Evolutionary conservation across 208 protist genomes (phyloP).

Genomic region (Acanthamoeba lenticulata): DNA sequence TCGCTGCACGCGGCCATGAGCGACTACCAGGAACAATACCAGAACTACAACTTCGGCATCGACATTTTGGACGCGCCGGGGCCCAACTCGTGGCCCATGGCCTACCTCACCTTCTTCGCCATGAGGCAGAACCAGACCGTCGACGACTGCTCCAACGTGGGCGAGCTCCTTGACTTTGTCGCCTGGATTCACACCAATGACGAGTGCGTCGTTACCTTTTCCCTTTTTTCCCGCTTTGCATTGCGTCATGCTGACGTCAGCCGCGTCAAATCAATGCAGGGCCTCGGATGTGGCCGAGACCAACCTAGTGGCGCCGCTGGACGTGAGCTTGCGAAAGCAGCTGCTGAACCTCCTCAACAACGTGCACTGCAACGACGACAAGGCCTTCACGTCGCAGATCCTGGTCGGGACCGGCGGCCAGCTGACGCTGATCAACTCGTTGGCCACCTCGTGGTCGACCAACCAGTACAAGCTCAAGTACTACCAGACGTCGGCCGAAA

Average conservation of each 20-base stretch:
- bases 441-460: neutral
- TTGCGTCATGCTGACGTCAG: no score
- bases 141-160: neutral
- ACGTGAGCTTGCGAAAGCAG: neutral
- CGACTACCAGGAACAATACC: neutral
- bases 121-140: neutral
- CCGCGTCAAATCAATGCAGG: neutral
- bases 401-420: neutral
- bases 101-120: constrained; percentile 18
- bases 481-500: neutral
- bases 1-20: neutral
- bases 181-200: constrained; percentile 7
- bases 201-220: neutral
- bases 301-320: neutral
- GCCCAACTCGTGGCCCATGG: neutral
- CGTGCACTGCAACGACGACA: neutral
- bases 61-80: constrained; percentile 30
- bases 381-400: neutral
- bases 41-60: neutral
- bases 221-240: neutral
- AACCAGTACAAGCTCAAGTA: neutral
- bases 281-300: neutral
- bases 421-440: neutral
- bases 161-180: neutral
- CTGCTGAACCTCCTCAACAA: neutral